These are phyloP conservation scores for Claviceps sp. DNA, from an alignment of 2,329 filamentous ascomycete genomes.

Conservation along the genomic window DNA sequence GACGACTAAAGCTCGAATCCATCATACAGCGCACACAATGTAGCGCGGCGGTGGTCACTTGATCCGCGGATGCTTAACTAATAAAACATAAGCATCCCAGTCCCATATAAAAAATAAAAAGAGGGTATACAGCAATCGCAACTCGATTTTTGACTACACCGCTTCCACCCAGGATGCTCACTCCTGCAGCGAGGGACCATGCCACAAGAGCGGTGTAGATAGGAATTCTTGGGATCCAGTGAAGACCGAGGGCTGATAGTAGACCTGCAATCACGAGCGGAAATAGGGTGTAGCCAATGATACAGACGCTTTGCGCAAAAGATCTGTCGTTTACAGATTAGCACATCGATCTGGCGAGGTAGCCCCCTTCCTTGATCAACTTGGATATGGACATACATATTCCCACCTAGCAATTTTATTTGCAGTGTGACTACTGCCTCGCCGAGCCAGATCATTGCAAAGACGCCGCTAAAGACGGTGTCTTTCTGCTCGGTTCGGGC, in stretches of 20 bases:
- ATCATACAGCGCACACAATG: too few species aligned
- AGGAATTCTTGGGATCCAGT: constrained; percentile 71
- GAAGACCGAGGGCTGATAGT: constrained; percentile 70
- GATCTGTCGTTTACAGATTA: constrained; percentile 43
- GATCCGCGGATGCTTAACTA: constrained; percentile 41
- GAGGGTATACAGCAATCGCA: constrained; percentile 82
- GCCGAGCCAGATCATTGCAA: constrained; percentile 92
- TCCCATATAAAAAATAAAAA: constrained; percentile 90
- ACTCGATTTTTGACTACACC: constrained; percentile 93
- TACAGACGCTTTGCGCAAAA: constrained; percentile 93
- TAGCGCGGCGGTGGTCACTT: background rate
- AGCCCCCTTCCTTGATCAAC: background rate
- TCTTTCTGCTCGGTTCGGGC: constrained; percentile 71
- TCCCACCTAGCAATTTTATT: constrained; percentile 90
- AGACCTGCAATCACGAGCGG: constrained; percentile 87
- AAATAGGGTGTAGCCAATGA: constrained; percentile 97
- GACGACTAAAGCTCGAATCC: too few species aligned
- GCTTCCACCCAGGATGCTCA: constrained; percentile 90
- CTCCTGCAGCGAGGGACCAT: constrained; percentile 89
- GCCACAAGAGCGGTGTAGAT: constrained; percentile 78
- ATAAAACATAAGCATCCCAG: constrained; percentile 95
- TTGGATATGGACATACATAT: constrained; percentile 58
- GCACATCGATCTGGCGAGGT: background rate
- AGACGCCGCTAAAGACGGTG: constrained; percentile 87
- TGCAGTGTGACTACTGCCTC: constrained; percentile 95